phyloP scores from a whole-genome alignment of 129 eudicot genomes.

The Calendula officinalis region DNA sequence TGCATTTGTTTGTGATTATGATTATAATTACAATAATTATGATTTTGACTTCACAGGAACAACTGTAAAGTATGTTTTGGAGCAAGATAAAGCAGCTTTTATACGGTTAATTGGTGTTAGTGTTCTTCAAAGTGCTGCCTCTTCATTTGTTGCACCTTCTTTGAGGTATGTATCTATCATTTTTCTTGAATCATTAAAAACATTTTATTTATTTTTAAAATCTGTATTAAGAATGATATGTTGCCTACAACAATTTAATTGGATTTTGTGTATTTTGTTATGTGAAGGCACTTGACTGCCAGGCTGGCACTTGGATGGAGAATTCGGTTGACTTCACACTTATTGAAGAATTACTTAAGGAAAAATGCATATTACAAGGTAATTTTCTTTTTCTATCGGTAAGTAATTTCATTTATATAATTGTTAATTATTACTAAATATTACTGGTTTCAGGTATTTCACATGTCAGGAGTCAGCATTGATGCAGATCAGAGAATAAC shows the following conservation, averaged over 20 bases:
- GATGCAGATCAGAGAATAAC: slow-evolving; percentile 98
- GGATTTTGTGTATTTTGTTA: slow-evolving; percentile 6
- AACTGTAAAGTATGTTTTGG: slow-evolving; percentile 89
- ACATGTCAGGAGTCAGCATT: slow-evolving; percentile 62
- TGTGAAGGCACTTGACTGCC: slow-evolving; percentile 86
- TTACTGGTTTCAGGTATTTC: slow-evolving; percentile 60
- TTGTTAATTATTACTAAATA: background rate
- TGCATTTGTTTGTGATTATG: background rate
- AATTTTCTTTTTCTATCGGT: slow-evolving; percentile 6
- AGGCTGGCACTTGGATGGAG: slow-evolving; percentile 98
- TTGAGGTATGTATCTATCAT: slow-evolving; percentile 55
- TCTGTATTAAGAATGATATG: too few relatives aligned
- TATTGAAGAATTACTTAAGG: slow-evolving; percentile 78
- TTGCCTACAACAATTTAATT: background rate
- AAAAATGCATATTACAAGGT: slow-evolving; percentile 97
- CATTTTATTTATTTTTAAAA: too few relatives aligned
- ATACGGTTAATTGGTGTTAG: slow-evolving; percentile 85
- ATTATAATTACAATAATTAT: background rate
- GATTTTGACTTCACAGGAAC: slow-evolving; percentile 57
- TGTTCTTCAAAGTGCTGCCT: slow-evolving; percentile 95
- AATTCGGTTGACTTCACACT: slow-evolving; percentile 84
- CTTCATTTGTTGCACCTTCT: slow-evolving; percentile 96
- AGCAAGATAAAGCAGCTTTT: slow-evolving; percentile 92
- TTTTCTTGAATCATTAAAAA: background rate
- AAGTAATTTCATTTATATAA: background rate